phyloP scores from a whole-genome alignment of 495 filamentous ascomycete genomes.

The Xylaria grammica region DNA sequence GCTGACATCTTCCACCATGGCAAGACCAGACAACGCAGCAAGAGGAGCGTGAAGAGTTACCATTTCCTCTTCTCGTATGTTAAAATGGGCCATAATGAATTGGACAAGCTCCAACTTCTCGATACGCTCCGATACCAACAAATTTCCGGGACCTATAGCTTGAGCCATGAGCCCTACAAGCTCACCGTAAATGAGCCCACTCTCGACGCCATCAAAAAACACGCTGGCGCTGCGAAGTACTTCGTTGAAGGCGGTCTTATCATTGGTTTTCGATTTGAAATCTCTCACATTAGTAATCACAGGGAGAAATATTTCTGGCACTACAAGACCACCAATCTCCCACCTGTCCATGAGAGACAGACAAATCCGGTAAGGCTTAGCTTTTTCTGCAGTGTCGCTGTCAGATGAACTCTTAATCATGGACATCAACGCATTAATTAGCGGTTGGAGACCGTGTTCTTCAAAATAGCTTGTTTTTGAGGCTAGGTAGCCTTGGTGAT shows the following conservation, averaged over 20 bases:
- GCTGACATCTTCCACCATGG: conserved; percentile 59
- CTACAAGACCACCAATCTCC: conserved; percentile 91
- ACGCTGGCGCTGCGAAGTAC: conserved; percentile 89
- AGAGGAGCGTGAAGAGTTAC: conserved; percentile 81
- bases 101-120: conserved; percentile 72
- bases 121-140: conserved; percentile 46
- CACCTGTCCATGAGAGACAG: conserved; percentile 96
- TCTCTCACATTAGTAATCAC: conserved; percentile 76
- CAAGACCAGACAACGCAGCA: conserved; percentile 68
- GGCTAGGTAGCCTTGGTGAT: conserved; percentile 48
- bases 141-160: conserved; percentile 57
- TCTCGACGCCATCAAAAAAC: conserved; percentile 97
- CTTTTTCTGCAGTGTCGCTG: conserved; percentile 67
- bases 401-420: conserved; percentile 68
- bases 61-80: conserved; percentile 97
- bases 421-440: conserved; percentile 74
- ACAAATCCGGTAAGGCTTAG: conserved; percentile 89
- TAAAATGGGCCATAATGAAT: conserved; percentile 88
- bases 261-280: conserved; percentile 65
- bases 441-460: conserved; percentile 71
- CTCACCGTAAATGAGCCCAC: conserved; percentile 88
- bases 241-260: conserved; percentile 76
- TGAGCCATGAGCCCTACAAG: conserved; percentile 64
- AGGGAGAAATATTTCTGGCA: conserved; percentile 85
- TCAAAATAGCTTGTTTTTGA: conserved; percentile 76